phyloP scores from a whole-genome alignment of 306 rosid genomes.

The Vigna unguiculata region DNA sequence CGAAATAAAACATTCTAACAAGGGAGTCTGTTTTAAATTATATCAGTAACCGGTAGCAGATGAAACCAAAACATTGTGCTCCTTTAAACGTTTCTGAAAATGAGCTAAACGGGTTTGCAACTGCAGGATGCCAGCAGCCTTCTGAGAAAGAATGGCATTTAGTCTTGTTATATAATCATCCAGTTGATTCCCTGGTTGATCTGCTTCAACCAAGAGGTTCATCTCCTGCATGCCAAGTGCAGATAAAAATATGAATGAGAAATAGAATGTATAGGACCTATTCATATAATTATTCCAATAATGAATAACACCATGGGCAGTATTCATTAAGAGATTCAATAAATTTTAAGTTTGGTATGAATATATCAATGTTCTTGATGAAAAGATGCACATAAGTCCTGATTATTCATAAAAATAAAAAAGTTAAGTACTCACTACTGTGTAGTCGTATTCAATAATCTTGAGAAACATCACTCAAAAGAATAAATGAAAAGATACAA shows the following conservation, averaged over 20 bases:
- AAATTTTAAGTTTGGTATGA: conserved; percentile 15
- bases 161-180: conserved; percentile 80
- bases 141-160: conserved; percentile 93
- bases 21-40: conserved; percentile 34
- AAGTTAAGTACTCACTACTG: background rate
- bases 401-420: conserved; percentile 15
- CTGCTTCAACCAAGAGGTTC: conserved; percentile 97
- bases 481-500: conserved; percentile 23
- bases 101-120: conserved; percentile 87
- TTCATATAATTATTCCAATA: background rate
- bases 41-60: conserved; percentile 73
- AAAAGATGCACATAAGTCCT: background rate
- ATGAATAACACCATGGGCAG: conserved; percentile 14
- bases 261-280: conserved; percentile 17
- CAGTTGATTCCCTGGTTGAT: conserved; percentile 94
- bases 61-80: conserved; percentile 83
- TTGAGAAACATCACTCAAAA: background rate
- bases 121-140: conserved; percentile 94
- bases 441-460: background rate
- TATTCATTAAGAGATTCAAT: conserved; percentile 8
- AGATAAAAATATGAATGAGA: conserved; percentile 31
- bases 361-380: conserved; percentile 10
- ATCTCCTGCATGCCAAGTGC: conserved; percentile 75
- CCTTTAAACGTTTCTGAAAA: conserved; percentile 95
- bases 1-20: conserved; percentile 36